Conservation (phyloP, 805 yeast genomes). For the Ogataea philodendri region DNA sequence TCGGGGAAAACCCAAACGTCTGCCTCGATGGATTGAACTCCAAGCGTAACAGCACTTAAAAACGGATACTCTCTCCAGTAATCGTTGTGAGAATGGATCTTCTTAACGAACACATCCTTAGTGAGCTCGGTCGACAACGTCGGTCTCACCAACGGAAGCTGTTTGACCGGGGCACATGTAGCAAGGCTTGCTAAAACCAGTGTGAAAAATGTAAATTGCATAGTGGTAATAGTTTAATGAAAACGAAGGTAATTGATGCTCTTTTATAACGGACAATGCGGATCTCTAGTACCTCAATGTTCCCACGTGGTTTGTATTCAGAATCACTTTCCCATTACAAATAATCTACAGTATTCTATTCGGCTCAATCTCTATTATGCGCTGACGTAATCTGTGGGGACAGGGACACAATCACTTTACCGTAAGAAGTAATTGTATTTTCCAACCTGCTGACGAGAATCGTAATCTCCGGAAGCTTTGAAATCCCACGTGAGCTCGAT, state of each 20-base stretch:
- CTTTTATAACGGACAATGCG: too few relatives aligned
- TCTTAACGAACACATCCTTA: conserved; percentile 24
- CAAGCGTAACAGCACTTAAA: conserved; percentile 45
- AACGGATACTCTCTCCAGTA: conserved; percentile 53
- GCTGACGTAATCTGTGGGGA: conserved; percentile 1
- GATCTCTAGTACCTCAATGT: too few relatives aligned
- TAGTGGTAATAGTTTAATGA: too few relatives aligned
- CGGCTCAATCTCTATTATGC: background rate
- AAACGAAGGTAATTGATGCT: too few relatives aligned
- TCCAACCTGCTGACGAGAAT: conserved; percentile 54
- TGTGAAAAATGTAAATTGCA: too few relatives aligned
- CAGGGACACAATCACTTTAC: conserved; percentile 29
- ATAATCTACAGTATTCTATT: conserved; percentile 1
- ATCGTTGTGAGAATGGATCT: conserved; percentile 56
- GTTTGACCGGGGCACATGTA: conserved; percentile 1
- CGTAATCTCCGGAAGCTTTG: conserved; percentile 37
- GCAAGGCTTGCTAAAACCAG: conserved; percentile 3
- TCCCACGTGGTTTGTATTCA: conserved; percentile 1
- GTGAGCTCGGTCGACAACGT: conserved; percentile 23
- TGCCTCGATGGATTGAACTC: conserved; percentile 51
- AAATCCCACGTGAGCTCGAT: conserved; percentile 65
- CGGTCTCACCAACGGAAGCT: conserved; percentile 1
- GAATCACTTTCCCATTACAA: conserved; percentile 1
- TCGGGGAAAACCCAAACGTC: conserved; percentile 50
- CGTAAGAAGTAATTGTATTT: conserved; percentile 71